phyloP scores from a whole-genome alignment of 306 rosid genomes.

The Cicer cuneatum region DNA sequence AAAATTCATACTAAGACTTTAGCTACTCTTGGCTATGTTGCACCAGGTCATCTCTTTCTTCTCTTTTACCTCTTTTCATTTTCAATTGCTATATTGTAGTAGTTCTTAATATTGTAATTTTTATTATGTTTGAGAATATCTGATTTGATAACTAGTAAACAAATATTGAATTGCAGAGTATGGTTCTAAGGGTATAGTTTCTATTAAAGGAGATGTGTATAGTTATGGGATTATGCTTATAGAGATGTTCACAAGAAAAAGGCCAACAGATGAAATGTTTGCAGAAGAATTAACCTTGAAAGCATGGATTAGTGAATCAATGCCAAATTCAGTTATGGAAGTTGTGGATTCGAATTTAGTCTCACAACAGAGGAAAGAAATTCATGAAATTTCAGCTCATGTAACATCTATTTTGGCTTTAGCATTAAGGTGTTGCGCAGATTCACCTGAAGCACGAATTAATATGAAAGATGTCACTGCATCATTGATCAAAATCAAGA shows the following conservation, averaged over 20 bases:
- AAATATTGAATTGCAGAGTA: constrained; percentile 5
- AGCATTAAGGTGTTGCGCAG: constrained; percentile 13
- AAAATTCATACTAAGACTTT: constrained; percentile 19
- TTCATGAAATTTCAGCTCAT: neutral
- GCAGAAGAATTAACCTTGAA: constrained; percentile 20
- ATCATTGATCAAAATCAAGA: constrained; percentile 29
- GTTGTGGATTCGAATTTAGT: constrained; percentile 31
- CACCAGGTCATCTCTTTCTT: constrained; percentile 23
- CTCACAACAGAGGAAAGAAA: constrained; percentile 3
- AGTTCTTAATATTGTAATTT: neutral
- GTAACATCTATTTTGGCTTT: constrained; percentile 21
- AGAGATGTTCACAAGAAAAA: constrained; percentile 32
- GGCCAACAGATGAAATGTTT: constrained; percentile 40
- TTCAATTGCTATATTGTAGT: too few species aligned
- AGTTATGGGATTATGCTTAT: constrained; percentile 38
- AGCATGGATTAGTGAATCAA: constrained; percentile 10
- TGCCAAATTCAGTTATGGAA: constrained; percentile 27
- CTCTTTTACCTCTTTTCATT: neutral
- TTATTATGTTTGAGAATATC: constrained; percentile 6
- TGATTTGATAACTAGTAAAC: neutral
- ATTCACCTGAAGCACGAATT: constrained; percentile 8
- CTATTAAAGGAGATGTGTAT: constrained; percentile 35
- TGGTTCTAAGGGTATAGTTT: constrained; percentile 26
- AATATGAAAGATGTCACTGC: constrained; percentile 11
- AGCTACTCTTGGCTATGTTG: constrained; percentile 39